Conservation (phyloP, 768 basidiomycete genomes). For the Gelatoporia subvermispora region DNA sequence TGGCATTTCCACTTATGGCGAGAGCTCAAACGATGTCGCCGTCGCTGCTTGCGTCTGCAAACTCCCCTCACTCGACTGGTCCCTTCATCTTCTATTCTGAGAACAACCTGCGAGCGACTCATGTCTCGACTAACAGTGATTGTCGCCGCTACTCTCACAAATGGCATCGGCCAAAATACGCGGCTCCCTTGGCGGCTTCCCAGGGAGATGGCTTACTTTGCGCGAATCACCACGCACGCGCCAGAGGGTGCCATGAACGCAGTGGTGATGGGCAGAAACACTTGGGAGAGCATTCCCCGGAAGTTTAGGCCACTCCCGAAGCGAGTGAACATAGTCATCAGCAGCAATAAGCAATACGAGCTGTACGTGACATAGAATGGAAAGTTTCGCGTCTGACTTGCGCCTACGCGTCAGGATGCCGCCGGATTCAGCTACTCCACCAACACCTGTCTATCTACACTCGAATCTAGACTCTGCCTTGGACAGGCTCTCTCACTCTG, state of each 20-base stretch:
- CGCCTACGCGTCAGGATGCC: constrained; percentile 4
- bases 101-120: background rate
- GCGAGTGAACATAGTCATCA: constrained; percentile 76
- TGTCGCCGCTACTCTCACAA: constrained; percentile 82
- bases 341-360: constrained; percentile 51
- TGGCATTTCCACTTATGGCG: too few species aligned
- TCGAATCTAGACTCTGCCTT: constrained; percentile 41
- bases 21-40: too few species aligned
- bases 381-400: background rate
- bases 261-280: constrained; percentile 93
- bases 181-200: constrained; percentile 86
- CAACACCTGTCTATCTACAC: constrained; percentile 30
- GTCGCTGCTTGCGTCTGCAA: too few species aligned
- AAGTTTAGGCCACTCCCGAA: constrained; percentile 77
- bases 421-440: constrained; percentile 1
- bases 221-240: constrained; percentile 63
- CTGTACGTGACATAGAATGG: constrained; percentile 43
- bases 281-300: constrained; percentile 93
- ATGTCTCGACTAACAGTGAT: constrained; percentile 71
- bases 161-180: constrained; percentile 81
- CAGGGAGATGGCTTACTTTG: constrained; percentile 90
- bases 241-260: constrained; percentile 58
- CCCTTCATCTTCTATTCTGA: too few species aligned
- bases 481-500: constrained; percentile 21
- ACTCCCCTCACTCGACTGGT: too few species aligned